Percentiles rank a stretch among this genome's conserved stretches.
Evolutionary conservation across 352 stramenopile genomes (phyloP).

Genomic region (Elongisporangium senticosum): DNA sequence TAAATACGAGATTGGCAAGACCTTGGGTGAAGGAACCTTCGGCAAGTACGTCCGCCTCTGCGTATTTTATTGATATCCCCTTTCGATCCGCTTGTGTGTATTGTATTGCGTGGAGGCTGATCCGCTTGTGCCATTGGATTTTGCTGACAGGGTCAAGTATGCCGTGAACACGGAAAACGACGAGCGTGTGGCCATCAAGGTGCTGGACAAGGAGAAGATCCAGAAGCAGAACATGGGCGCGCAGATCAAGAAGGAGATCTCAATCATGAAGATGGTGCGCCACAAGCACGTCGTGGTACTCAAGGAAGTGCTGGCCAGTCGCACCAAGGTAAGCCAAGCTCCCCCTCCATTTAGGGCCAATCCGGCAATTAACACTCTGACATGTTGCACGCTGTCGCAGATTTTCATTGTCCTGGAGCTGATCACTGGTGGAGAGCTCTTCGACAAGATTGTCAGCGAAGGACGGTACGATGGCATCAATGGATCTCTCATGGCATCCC

Average conservation of each 20-base stretch:
- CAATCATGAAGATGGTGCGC: constrained; percentile 97
- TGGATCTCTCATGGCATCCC: constrained; percentile 13
- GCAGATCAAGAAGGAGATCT: constrained; percentile 99
- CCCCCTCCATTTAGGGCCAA: constrained; percentile 84
- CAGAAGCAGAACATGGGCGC: constrained; percentile 98
- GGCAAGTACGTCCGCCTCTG: constrained; percentile 80
- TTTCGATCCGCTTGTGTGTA: constrained; percentile 2
- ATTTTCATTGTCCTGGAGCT: constrained; percentile 95
- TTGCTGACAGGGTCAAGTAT: constrained; percentile 83
- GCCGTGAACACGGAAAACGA: constrained; percentile 94
- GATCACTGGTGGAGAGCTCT: constrained; percentile 87
- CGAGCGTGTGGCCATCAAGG: constrained; percentile 96
- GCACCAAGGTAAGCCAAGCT: constrained; percentile 86
- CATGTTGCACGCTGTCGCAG: constrained; percentile 32
- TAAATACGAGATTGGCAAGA: constrained; percentile 97
- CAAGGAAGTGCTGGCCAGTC: constrained; percentile 87
- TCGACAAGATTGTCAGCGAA: constrained; percentile 97
- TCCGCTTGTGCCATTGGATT: background rate
- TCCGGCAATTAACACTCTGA: background rate
- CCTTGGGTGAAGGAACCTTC: constrained; percentile 95
- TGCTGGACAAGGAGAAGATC: constrained; percentile 98
- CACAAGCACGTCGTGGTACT: constrained; percentile 87
- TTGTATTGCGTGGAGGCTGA: background rate
- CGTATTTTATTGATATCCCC: background rate
- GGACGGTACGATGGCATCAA: constrained; percentile 37